Base-by-base conservation (phyloP, 441 rosid genomes). In the Gossypium gossypioides region DNA sequence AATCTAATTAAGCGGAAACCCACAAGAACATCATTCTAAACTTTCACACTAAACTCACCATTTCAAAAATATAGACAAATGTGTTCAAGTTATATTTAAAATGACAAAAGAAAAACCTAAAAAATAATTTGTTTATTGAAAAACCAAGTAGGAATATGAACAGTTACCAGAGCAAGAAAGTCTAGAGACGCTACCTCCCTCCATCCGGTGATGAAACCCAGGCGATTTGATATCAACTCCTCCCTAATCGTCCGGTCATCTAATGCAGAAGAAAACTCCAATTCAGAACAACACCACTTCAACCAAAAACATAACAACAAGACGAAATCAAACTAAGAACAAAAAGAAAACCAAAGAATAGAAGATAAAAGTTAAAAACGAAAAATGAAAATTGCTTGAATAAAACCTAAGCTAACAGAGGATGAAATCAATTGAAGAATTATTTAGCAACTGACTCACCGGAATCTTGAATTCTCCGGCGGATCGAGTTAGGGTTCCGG, bases 131-230 rank as follows among this genome's bases (percentile, higher is more conserved):
- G 64, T 46, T 59, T 44, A 59, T 69, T 55, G 7, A 68, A 62
- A 19, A 27, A 50, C 73, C 74, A 86, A 81, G 82, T 85, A 68
- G 86, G 92, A 89, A 87, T 67, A 86, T 80, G 96, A 85, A 85
- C 84, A 87, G 89, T 86, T 68, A 92, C 97, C 93, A 86, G 89
- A 82, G 82, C 80, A 88, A 94, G 84, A 86, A 89, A 88, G 93
- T 86, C 84, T 86, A 86, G 88, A 92, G 90, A 89, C 84, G 97
- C 92, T 89, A 96, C 98, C 98, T 92, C 99, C 99, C 98, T 96
- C 99, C 99, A 96, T 96, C 76, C 98, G 97, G 88, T 77, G 94
- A 90, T 77, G 81, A 86, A 81, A 84, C 85, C 59, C 88, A 21
- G 80, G 76, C 87, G 81, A 86, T 82, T 79, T 69, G 87, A 82